Conservation (phyloP, 2,329 filamentous ascomycete species). For the Aureobasidium zeae region DNA sequence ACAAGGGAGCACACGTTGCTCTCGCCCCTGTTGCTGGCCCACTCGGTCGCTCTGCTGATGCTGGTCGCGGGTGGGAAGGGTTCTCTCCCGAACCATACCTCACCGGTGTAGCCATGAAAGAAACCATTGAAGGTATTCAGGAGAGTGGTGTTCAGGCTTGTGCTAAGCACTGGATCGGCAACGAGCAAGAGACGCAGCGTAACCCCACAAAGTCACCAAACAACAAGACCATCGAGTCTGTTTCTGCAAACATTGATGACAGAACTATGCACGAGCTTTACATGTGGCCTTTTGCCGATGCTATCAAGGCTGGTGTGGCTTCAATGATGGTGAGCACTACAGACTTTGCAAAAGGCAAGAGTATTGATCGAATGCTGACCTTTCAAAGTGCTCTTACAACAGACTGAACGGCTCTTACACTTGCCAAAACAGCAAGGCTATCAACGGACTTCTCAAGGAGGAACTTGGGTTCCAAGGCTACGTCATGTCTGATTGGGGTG, state of each 20-base stretch:
- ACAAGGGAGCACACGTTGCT: slow-evolving; percentile 24
- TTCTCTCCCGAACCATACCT: slow-evolving; percentile 64
- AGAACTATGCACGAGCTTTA: slow-evolving; percentile 28
- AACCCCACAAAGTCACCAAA: slow-evolving; percentile 17
- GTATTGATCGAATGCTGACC: not conserved
- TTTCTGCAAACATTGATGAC: slow-evolving; percentile 28
- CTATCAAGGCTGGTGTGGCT: slow-evolving; percentile 24
- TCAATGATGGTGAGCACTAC: slow-evolving; percentile 23
- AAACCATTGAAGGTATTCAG: slow-evolving; percentile 49
- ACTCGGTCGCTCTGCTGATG: slow-evolving; percentile 60
- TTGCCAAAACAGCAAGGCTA: slow-evolving; percentile 52
- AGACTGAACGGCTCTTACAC: slow-evolving; percentile 54
- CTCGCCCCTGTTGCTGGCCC: slow-evolving; percentile 49
- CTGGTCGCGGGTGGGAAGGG: slow-evolving; percentile 69
- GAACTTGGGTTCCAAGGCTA: slow-evolving; percentile 54
- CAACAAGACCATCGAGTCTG: slow-evolving; percentile 20
- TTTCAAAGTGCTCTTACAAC: slow-evolving; percentile 25
- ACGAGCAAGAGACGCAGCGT: slow-evolving; percentile 18
- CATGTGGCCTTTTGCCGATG: slow-evolving; percentile 46
- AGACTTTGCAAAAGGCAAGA: fast-evolving
- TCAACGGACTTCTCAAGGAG: slow-evolving; percentile 61
- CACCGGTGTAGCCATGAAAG: slow-evolving; percentile 42
- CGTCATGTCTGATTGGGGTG: slow-evolving; percentile 47
- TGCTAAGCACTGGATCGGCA: slow-evolving; percentile 28
- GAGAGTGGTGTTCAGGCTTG: slow-evolving; percentile 46